Conservation (phyloP, 2,329 filamentous ascomycete species). For the Colletotrichum limetticola region DNA sequence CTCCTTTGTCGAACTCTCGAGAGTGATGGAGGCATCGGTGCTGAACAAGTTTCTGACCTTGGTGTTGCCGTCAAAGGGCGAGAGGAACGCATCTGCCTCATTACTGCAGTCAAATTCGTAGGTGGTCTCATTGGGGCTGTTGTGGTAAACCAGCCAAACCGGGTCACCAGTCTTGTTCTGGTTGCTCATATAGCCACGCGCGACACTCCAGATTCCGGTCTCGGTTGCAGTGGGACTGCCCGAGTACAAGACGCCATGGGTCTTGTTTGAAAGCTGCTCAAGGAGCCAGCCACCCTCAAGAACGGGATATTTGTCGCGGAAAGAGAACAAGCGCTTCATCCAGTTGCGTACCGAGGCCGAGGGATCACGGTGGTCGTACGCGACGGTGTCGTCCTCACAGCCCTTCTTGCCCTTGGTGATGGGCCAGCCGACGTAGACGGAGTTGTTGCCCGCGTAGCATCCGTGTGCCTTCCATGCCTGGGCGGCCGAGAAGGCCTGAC, state of each 20-base stretch:
- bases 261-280: constrained; percentile 66
- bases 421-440: constrained; percentile 68
- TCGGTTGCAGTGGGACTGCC: constrained; percentile 66
- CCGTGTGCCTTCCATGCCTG: constrained; percentile 74
- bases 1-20: constrained; percentile 56
- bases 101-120: constrained; percentile 67
- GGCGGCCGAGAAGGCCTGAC: constrained; percentile 70
- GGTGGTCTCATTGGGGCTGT: constrained; percentile 57
- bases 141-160: constrained; percentile 64
- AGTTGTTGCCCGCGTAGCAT: constrained; percentile 67
- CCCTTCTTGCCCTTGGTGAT: constrained; percentile 63
- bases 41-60: constrained; percentile 72
- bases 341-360: constrained; percentile 70
- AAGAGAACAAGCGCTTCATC: constrained; percentile 70
- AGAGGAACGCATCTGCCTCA: constrained; percentile 60
- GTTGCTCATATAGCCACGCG: constrained; percentile 60
- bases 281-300: constrained; percentile 70
- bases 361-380: constrained; percentile 71
- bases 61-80: constrained; percentile 64
- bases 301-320: constrained; percentile 65
- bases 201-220: constrained; percentile 69
- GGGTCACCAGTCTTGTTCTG: constrained; percentile 63
- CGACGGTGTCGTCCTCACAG: constrained; percentile 66
- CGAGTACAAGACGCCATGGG: constrained; percentile 58
- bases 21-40: constrained; percentile 65